Conservation (phyloP, 495 filamentous ascomycete species). For the Trypethelium eluteriae region DNA sequence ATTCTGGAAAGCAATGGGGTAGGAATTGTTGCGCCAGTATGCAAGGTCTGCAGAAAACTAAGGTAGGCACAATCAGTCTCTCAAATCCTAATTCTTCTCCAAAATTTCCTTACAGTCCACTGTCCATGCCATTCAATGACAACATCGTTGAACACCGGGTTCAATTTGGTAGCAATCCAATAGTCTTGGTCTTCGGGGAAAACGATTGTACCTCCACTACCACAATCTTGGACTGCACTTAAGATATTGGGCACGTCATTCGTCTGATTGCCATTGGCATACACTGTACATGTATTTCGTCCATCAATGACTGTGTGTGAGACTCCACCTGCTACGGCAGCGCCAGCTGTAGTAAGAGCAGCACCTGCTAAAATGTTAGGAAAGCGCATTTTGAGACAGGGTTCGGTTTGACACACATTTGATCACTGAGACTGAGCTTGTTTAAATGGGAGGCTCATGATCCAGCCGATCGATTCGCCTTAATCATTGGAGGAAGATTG, state of each 20-base stretch:
- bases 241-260: slow-evolving; percentile 48
- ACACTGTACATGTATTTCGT: slow-evolving; percentile 25
- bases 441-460: background rate
- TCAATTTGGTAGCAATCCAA: slow-evolving; percentile 44
- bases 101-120: slow-evolving; percentile 19
- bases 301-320: background rate
- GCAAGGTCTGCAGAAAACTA: slow-evolving; percentile 46
- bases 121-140: slow-evolving; percentile 40
- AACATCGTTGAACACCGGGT: slow-evolving; percentile 43
- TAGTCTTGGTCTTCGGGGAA: slow-evolving; percentile 47
- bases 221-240: slow-evolving; percentile 44
- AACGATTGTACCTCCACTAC: slow-evolving; percentile 45
- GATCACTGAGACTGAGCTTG: background rate
- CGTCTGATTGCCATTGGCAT: slow-evolving; percentile 28
- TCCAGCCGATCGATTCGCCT: background rate
- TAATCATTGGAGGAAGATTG: slow-evolving; percentile 7
- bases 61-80: background rate
- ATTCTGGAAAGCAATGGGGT: slow-evolving; percentile 51
- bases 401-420: background rate
- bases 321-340: background rate
- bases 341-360: background rate
- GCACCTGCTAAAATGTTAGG: background rate
- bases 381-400: background rate
- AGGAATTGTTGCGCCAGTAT: slow-evolving; percentile 51
- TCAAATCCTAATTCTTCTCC: background rate